Evolutionary conservation across 768 basidiomycete genomes (phyloP).

Genomic region (Albatrellus ellisii): DNA sequence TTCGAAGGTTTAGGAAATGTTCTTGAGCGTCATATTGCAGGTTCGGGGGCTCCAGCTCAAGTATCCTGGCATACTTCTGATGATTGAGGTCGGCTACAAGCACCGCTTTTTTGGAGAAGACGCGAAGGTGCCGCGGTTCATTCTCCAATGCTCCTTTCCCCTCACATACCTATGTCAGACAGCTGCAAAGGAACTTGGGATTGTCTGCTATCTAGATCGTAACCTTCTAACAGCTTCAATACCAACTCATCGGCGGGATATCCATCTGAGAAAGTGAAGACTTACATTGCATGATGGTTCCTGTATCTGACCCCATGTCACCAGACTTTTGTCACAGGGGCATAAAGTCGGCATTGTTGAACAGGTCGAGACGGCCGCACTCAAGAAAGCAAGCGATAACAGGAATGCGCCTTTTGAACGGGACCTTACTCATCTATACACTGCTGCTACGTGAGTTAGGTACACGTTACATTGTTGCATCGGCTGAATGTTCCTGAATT

Average conservation of each 20-base stretch:
- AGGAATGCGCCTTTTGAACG: constrained; percentile 63
- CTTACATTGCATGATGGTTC: background rate
- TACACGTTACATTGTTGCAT: background rate
- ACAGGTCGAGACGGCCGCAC: constrained; percentile 78
- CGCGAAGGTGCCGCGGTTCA: constrained; percentile 38
- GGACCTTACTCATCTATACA: constrained; percentile 67
- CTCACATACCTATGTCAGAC: constrained; percentile 22
- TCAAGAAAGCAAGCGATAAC: constrained; percentile 75
- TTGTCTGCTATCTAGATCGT: constrained; percentile 56
- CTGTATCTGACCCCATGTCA: constrained; percentile 8
- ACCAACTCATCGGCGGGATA: constrained; percentile 50
- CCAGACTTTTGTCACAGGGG: constrained; percentile 61
- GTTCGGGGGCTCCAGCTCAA: constrained; percentile 47
- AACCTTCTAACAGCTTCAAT: constrained; percentile 70
- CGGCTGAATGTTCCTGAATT: background rate
- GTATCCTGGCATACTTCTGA: constrained; percentile 52
- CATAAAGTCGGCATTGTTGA: constrained; percentile 75
- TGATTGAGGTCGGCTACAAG: constrained; percentile 81
- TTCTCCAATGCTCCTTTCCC: background rate
- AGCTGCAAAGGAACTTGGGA: constrained; percentile 66
- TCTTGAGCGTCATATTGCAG: constrained; percentile 19
- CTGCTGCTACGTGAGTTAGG: constrained; percentile 66
- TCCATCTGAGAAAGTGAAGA: constrained; percentile 65
- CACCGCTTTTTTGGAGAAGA: constrained; percentile 77
- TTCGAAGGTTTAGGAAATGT: background rate